These are phyloP conservation scores for Phycomyces blakesleeanus DNA, from an alignment of 192 early-diverging fungal species.

Conservation along the genomic window DNA sequence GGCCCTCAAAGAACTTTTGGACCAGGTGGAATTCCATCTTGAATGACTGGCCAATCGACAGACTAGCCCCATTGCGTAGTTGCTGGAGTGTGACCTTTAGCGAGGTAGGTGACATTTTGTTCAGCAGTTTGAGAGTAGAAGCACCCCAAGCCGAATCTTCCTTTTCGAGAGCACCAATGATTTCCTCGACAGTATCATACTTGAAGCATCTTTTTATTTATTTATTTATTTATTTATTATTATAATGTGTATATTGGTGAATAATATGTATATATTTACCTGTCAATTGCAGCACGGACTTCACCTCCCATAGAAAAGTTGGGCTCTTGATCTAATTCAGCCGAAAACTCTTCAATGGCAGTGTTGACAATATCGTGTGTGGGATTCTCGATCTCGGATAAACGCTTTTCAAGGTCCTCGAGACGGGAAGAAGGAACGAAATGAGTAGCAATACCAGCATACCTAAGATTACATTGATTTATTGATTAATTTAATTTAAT, in stretches of 20 bases:
- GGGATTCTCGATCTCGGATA: slow-evolving; percentile 75
- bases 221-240: slow-evolving; percentile 2
- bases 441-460: slow-evolving; percentile 94
- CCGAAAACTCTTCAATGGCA: slow-evolving; percentile 90
- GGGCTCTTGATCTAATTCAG: slow-evolving; percentile 43
- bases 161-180: slow-evolving; percentile 74
- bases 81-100: slow-evolving; percentile 86
- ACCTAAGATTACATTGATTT: too few relatives aligned
- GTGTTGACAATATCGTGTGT: slow-evolving; percentile 78
- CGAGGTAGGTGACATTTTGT: slow-evolving; percentile 77
- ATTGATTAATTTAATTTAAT: too few relatives aligned
- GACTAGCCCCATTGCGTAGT: slow-evolving; percentile 65
- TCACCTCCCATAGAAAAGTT: slow-evolving; percentile 39
- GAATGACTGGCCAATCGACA: slow-evolving; percentile 77
- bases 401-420: slow-evolving; percentile 69
- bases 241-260: too few relatives aligned
- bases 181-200: slow-evolving; percentile 76
- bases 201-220: slow-evolving; percentile 67
- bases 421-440: slow-evolving; percentile 87
- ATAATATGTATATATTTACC: slow-evolving; percentile 24
- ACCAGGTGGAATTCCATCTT: slow-evolving; percentile 81
- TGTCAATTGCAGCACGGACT: slow-evolving; percentile 68
- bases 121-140: slow-evolving; percentile 60
- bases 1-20: slow-evolving; percentile 66
- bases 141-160: slow-evolving; percentile 70